Percentiles rank a stretch among this genome's conserved stretches.
phyloP scores from a whole-genome alignment of 805 yeast genomes.

The Ogataea polymorpha region DNA sequence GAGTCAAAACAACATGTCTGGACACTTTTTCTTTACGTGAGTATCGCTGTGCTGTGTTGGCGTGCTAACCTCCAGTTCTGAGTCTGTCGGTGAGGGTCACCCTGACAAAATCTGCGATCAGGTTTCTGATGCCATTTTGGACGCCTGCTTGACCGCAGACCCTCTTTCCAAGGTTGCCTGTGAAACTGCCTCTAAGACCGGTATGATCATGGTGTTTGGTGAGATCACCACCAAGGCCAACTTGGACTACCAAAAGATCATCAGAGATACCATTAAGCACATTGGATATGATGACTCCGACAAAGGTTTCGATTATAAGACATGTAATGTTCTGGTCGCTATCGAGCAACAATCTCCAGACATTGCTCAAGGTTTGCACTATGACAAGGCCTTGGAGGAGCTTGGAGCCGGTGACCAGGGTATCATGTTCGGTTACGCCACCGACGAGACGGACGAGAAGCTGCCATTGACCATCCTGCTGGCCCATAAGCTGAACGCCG shows the following conservation, averaged over 20 bases:
- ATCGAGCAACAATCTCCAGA: constrained; percentile 99
- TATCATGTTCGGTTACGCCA: constrained; percentile 99
- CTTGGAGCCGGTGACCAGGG: constrained; percentile 99
- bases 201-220: constrained; percentile 99
- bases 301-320: constrained; percentile 98
- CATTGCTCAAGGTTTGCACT: constrained; percentile 98
- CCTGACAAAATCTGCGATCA: constrained; percentile 98
- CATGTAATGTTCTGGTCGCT: constrained; percentile 98
- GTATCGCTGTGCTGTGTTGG: constrained; percentile 5
- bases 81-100: constrained; percentile 93
- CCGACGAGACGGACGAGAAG: constrained; percentile 97
- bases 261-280: constrained; percentile 97
- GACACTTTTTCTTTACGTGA: constrained; percentile 34
- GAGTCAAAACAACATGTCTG: constrained; percentile 17
- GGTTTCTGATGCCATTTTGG: constrained; percentile 96
- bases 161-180: constrained; percentile 99
- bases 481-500: constrained; percentile 95
- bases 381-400: constrained; percentile 92
- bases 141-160: constrained; percentile 93
- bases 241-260: constrained; percentile 93
- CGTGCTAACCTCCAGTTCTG: constrained; percentile 50
- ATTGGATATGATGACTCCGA: constrained; percentile 96
- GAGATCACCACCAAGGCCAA: constrained; percentile 97
- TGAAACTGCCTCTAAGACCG: constrained; percentile 99
- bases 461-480: constrained; percentile 91